Conservation (phyloP, 2,329 filamentous ascomycete species). For the Pezicula rhizophila region DNA sequence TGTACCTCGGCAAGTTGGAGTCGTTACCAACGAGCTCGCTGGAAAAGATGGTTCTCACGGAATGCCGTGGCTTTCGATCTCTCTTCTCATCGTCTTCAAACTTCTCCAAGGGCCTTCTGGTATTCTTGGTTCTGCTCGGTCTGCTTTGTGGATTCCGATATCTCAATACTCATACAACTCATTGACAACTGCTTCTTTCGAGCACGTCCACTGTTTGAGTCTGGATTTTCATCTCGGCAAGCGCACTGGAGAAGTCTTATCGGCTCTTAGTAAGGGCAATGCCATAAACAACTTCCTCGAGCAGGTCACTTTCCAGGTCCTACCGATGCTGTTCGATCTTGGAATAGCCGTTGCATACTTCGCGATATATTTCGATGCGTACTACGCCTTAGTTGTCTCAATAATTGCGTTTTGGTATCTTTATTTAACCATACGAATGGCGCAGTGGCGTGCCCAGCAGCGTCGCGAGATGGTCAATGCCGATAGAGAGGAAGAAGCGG, state of each 20-base stretch:
- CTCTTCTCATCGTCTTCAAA: conserved; percentile 70
- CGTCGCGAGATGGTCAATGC: conserved; percentile 92
- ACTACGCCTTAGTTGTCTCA: conserved; percentile 84
- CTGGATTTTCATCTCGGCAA: conserved; percentile 96
- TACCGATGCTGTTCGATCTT: conserved; percentile 91
- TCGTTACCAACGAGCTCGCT: conserved; percentile 70
- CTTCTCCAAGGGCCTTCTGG: conserved; percentile 86
- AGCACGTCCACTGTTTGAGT: conserved; percentile 92
- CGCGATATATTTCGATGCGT: conserved; percentile 70
- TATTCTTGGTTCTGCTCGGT: conserved; percentile 73
- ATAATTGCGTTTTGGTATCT: conserved; percentile 95
- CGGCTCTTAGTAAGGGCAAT: conserved; percentile 90
- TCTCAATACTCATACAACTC: conserved; percentile 95
- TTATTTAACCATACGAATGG: conserved; percentile 93
- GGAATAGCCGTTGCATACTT: conserved; percentile 80
- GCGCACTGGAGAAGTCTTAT: conserved; percentile 91
- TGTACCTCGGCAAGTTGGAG: conserved; percentile 75
- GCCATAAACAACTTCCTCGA: conserved; percentile 96
- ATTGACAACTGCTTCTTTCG: conserved; percentile 89
- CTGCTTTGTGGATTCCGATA: conserved; percentile 90
- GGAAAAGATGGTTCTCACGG: conserved; percentile 38
- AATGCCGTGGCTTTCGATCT: conserved; percentile 68
- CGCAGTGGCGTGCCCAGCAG: conserved; percentile 84
- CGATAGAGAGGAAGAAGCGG: conserved; percentile 89
- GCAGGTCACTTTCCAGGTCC: conserved; percentile 90